A percentile compares a stretch with the other conserved stretches of the same genome.
These are phyloP conservation scores for Cicer chorassanicum DNA, from an alignment of 306 rosid genomes.

Conservation along the genomic window DNA sequence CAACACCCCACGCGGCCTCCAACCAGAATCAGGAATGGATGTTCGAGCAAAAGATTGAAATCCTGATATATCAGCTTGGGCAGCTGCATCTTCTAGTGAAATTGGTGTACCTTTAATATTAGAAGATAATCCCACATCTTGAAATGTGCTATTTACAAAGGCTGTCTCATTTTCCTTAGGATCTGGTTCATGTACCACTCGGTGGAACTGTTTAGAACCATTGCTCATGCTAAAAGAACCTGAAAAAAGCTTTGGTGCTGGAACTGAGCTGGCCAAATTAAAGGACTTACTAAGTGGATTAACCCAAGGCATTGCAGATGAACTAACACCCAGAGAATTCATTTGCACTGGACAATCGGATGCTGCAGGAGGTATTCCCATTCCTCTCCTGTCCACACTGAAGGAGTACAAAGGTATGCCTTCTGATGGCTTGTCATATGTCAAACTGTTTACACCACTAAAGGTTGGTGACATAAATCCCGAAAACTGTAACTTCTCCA, in stretches of 20 bases:
- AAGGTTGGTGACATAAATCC: constrained; percentile 89
- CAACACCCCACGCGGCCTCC: constrained; percentile 97
- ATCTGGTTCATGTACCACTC: constrained; percentile 99
- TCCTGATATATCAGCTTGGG: constrained; percentile 67
- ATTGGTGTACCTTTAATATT: constrained; percentile 62
- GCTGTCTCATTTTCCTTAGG: constrained; percentile 78
- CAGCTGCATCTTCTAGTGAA: constrained; percentile 63
- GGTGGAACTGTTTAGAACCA: constrained; percentile 93
- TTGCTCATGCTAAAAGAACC: constrained; percentile 76
- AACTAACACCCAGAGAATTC: constrained; percentile 76
- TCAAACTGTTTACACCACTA: constrained; percentile 73
- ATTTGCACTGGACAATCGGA: constrained; percentile 81
- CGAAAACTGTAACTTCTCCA: constrained; percentile 84
- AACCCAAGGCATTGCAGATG: constrained; percentile 94
- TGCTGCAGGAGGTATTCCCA: constrained; percentile 71
- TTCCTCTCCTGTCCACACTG: constrained; percentile 77
- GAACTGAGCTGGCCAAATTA: constrained; percentile 87
- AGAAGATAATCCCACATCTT: constrained; percentile 68
- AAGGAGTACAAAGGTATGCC: constrained; percentile 97
- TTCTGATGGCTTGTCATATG: constrained; percentile 81
- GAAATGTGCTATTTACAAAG: constrained; percentile 63
- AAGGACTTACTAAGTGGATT: constrained; percentile 83
- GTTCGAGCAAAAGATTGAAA: constrained; percentile 69
- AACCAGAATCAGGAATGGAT: constrained; percentile 83
- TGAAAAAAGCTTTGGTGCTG: constrained; percentile 90